Conservation (phyloP, 1,284 basidiomycete genomes). For the Lignosus rhinocerotis region DNA sequence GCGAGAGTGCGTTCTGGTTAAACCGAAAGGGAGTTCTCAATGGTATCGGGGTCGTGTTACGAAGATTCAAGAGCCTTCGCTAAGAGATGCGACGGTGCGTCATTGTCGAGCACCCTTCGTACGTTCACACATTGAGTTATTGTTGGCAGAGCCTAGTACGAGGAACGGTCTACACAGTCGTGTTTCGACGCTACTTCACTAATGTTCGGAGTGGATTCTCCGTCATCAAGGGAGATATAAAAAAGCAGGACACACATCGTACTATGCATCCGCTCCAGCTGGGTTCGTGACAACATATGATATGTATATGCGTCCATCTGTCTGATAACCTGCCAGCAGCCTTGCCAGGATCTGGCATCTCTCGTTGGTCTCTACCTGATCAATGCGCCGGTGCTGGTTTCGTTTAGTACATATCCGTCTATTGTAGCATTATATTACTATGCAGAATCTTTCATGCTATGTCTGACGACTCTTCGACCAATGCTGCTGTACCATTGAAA, state of each 20-base stretch:
- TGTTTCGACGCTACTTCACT: constrained; percentile 19
- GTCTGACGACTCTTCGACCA: neutral
- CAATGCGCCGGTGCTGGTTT: no score
- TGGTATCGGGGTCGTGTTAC: constrained; percentile 19
- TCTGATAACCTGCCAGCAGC: neutral
- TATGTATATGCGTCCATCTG: neutral
- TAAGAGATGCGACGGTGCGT: constrained; percentile 8
- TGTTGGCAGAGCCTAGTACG: constrained; percentile 4
- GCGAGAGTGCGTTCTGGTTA: constrained; percentile 19
- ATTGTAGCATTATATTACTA: constrained; percentile 9
- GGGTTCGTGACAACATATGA: neutral
- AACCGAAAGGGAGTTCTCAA: constrained; percentile 13
- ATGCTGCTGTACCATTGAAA: neutral
- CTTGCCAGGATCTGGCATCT: neutral
- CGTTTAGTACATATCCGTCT: neutral
- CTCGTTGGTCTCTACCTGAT: neutral
- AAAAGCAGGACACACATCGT: constrained; percentile 16
- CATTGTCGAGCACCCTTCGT: neutral
- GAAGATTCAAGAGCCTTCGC: constrained; percentile 15
- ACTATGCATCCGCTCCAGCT: constrained; percentile 12
- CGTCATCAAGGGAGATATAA: constrained; percentile 18
- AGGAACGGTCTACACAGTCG: constrained; percentile 17
- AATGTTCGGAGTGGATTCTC: constrained; percentile 23
- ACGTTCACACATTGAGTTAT: neutral
- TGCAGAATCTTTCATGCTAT: neutral